Evolutionary conservation across 768 basidiomycete genomes (phyloP), one percentile per base, ranked within the genome.

Genomic region (Rhizopogon vulgaris): DNA sequence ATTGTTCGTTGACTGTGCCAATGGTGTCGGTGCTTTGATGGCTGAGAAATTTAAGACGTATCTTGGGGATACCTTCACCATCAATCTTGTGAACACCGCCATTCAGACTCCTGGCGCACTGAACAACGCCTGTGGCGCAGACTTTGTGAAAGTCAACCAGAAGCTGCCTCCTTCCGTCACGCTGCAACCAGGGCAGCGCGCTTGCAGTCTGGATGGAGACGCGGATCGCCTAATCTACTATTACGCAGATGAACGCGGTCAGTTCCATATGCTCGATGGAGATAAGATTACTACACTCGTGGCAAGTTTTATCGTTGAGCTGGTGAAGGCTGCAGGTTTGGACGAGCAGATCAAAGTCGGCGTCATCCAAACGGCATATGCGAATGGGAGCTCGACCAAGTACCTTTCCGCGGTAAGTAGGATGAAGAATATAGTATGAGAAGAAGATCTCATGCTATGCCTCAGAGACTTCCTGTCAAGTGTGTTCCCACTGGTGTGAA

Each of bases 401-500:
- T 98, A 95, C 66, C 76, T 98, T 40, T 73, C 83, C 14, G 83
- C 85, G 69, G 91, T 93, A 53, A 56, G 82, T 64, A 25, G 49
- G 22, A 48, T 25, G 3, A 42, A 24, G 6, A 32, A 4, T 34
- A 30, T 24, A 15, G 18, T 11, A 38, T 17, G 37, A 18, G 42
- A 47, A 50, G 32, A 38, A 18, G 34, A 48, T 40, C 52, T n/a
- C 42, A 52, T n/a, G 30, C 49, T 59, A 22, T 57, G 12, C 40
- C 42, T 34, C 61, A 96, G 93, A 84, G 90, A 47, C 79, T 98
- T 32, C 94, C 96, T 37, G 93, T 98, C 22, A 86, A 85, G 62
- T 99, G 96, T 65, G 94, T 95, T 6, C 76, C 92, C 2, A 99
- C 96, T 14, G 96, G 96, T 25, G 96, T 99, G 54, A 99, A 99